Evolutionary conservation across 2,329 filamentous ascomycete species (phyloP), one percentile per base, ranked within the genome.

Genomic region (Trichoderma sp.): DNA sequence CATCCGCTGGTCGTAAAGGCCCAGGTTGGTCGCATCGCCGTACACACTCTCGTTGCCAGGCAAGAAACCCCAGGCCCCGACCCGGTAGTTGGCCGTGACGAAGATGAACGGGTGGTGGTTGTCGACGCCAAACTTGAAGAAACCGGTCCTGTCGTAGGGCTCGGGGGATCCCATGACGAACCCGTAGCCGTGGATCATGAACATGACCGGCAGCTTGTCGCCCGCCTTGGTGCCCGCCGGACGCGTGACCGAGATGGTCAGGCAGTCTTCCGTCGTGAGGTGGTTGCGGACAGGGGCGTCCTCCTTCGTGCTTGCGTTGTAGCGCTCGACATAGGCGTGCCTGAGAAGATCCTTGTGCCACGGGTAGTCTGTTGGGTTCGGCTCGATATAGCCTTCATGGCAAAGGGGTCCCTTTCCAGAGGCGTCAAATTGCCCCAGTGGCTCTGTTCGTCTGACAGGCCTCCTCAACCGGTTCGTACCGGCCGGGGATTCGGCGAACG

Each of bases 1-100:
- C 68, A 90, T 80, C 34, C 89, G 82, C 71, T 93, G 90, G 71
- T 94, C 91, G 0, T 90, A 80, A 4, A 91, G 81, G 3, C 90
- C 91, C 3, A 92, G 75, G 72, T 93, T 94, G 2, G 59, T 24
- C 14, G 59, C 17, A 12, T 52, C 44, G 47, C 43, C 24, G 14
- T 10, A 39, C n/a, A 44, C 15, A 2, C 43, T 28, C 39, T 62
- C 9, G 7, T 52, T 12, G 6, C 59, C 59, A 3, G 59, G 48
- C 15, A 62, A n/a, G 17, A 62, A 62, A 10, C 59, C 59, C 59
- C 59, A 63, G 14, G 34, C 51, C 15, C 51, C 61, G 3, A 48
- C n/a, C 7, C 61, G 51, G 43, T 63, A 63, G 51, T 63, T 63
- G 43, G 41, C 51, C 5, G 61, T 54, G 10, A 63, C 61, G 26